phyloP scores from a whole-genome alignment of 2,329 filamentous ascomycete genomes.

The Talaromyces sp. region DNA sequence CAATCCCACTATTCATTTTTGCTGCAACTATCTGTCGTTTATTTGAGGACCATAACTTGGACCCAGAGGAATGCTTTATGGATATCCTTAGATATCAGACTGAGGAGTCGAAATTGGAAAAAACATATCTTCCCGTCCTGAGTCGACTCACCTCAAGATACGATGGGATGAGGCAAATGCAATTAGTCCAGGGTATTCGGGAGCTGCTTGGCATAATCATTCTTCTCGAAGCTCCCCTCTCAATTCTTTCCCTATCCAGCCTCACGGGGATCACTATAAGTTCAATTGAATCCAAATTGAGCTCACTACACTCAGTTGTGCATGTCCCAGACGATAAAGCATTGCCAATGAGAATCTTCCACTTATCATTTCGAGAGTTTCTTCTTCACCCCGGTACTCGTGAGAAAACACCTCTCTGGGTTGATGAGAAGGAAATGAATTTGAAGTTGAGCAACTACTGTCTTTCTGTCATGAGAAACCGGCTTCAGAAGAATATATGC shows the following conservation, averaged over 20 bases:
- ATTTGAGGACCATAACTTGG: not conserved
- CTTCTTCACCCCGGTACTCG: slow-evolving; percentile 27
- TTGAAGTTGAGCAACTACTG: not conserved
- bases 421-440: slow-evolving; percentile 17
- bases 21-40: slow-evolving; percentile 8
- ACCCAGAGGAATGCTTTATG: not conserved
- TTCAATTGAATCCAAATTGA: not conserved
- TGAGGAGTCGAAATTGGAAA: not conserved
- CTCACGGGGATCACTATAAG: not conserved
- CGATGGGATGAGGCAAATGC: not conserved
- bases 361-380: slow-evolving; percentile 36
- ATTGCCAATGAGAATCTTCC: slow-evolving; percentile 24
- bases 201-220: not conserved
- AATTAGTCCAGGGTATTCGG: not conserved
- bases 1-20: slow-evolving; percentile 5
- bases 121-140: slow-evolving; percentile 5
- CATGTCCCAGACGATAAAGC: slow-evolving; percentile 19
- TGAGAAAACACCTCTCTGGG: slow-evolving; percentile 27
- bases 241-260: not conserved
- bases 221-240: not conserved
- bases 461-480: not conserved
- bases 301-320: slow-evolving; percentile 25
- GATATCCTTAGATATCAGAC: not conserved
- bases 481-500: slow-evolving; percentile 3
- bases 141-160: not conserved